These are phyloP conservation scores for Tetrapisispora pingtungensis DNA, from an alignment of 805 yeast species.

Conservation along the genomic window DNA sequence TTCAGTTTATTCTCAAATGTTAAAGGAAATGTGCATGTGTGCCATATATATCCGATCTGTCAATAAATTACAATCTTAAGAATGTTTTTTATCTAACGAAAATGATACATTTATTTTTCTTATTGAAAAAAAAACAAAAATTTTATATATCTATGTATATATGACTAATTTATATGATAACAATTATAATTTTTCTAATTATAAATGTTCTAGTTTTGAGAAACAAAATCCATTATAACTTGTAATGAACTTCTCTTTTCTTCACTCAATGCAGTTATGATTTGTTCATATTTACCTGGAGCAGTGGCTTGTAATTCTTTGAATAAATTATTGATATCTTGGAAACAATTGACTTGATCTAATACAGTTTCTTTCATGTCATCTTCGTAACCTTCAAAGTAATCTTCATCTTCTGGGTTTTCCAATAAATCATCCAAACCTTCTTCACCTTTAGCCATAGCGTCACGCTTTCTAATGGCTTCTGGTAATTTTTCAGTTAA, in stretches of 20 bases:
- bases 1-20: too few relatives aligned
- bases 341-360: slow-evolving; percentile 63
- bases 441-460: slow-evolving; percentile 43
- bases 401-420: slow-evolving; percentile 33
- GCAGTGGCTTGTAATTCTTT: slow-evolving; percentile 37
- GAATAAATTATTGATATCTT: slow-evolving; percentile 50
- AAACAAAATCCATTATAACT: slow-evolving; percentile 26
- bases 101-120: too few relatives aligned
- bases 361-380: slow-evolving; percentile 70
- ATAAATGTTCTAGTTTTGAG: slow-evolving; percentile 11
- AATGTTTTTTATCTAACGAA: too few relatives aligned
- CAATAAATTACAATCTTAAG: too few relatives aligned
- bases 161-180: background rate
- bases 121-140: too few relatives aligned
- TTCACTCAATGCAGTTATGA: slow-evolving; percentile 22
- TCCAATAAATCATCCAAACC: slow-evolving; percentile 23
- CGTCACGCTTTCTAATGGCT: slow-evolving; percentile 60
- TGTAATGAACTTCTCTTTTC: slow-evolving; percentile 25
- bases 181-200: background rate
- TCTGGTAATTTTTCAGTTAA: slow-evolving; percentile 55
- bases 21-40: too few relatives aligned
- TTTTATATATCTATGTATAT: background rate
- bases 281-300: slow-evolving; percentile 35
- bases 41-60: too few relatives aligned
- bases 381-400: slow-evolving; percentile 54